Base-by-base conservation (phyloP, 306 rosid genomes). In the Prunus mume region DNA sequence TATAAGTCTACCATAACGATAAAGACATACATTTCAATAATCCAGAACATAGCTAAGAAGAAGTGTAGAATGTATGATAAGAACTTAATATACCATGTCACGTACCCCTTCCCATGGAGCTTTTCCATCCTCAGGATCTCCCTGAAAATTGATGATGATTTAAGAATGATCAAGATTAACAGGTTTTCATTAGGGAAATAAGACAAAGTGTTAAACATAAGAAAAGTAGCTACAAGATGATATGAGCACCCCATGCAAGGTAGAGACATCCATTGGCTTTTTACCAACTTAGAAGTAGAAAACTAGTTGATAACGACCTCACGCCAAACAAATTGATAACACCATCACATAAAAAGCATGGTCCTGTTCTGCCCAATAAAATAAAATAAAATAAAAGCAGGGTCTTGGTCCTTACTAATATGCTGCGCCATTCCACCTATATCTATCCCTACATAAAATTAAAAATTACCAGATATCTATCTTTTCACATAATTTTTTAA, bases 71-170 rank as follows among this genome's bases (percentile, higher is more conserved):
- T 34, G 63, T 52, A n/a, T 0, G 28, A 43, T 15, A 6, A 12
- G 12, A 30, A 30, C 52, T 72, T 57, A 9, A 38, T 72, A 20
- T n/a, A 32, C 73, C 62, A 65, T 71, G 66, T 73, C 77, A 83
- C 92, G 76, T 89, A 95, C 99, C 90, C 91, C 88, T 73, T 91
- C 93, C 81, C 90, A 34, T 25, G 92, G 92, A 20, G 84, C 81
- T 87, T 79, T 76, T 69, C 99, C 97, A 55, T 84, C 49, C 51
- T 84, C 87, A 1, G 93, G 20, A 11, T 89, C 72, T 25, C 97
- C 98, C 99, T 96, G 91, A 84, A 84, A 86, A 68, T 67, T 50
- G 72, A 74, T 28, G 72, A 65, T 34, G 61, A 71, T 22, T 34
- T 70, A 19, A 64, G 49, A 65, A 75, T 24, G 7, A 8, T 13